These are phyloP conservation scores for Acer campestre DNA, from an alignment of 345 rosid genomes.

Conservation along the genomic window DNA sequence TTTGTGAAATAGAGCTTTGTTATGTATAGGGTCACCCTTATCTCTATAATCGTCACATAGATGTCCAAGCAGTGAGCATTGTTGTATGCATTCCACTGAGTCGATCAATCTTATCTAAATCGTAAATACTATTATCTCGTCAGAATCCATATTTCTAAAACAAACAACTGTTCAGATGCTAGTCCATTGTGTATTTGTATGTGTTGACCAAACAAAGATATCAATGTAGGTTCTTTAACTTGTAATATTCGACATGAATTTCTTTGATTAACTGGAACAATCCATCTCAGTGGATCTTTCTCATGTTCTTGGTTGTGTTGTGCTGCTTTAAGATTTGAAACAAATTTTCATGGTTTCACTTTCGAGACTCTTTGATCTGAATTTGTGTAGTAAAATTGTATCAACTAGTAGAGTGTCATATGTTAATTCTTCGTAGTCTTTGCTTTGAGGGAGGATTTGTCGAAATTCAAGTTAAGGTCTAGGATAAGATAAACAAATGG, in stretches of 20 bases:
- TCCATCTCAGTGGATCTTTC: too few species aligned
- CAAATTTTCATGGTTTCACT: too few species aligned
- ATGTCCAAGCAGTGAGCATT: not conserved
- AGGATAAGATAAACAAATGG: too few species aligned
- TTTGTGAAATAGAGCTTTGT: constrained; percentile 17
- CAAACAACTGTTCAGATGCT: not conserved
- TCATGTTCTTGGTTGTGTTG: too few species aligned
- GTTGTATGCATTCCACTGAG: not conserved
- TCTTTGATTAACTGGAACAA: too few species aligned
- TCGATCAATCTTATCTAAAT: not conserved
- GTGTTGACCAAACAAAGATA: not conserved
- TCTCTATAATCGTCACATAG: not conserved
- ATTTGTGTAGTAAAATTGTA: too few species aligned
- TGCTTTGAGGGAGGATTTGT: too few species aligned
- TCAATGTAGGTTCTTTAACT: not conserved
- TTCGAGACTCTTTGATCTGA: too few species aligned
- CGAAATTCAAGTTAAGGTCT: too few species aligned
- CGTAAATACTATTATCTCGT: not conserved
- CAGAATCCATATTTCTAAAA: not conserved
- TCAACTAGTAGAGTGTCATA: too few species aligned
- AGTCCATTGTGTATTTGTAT: not conserved
- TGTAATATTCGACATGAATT: not conserved
- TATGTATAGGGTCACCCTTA: not conserved
- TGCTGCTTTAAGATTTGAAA: too few species aligned
- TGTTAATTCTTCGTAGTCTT: too few species aligned